Evolutionary conservation across 2,329 filamentous ascomycete genomes (phyloP).

Genomic region (Colletotrichum ledebouriae): DNA sequence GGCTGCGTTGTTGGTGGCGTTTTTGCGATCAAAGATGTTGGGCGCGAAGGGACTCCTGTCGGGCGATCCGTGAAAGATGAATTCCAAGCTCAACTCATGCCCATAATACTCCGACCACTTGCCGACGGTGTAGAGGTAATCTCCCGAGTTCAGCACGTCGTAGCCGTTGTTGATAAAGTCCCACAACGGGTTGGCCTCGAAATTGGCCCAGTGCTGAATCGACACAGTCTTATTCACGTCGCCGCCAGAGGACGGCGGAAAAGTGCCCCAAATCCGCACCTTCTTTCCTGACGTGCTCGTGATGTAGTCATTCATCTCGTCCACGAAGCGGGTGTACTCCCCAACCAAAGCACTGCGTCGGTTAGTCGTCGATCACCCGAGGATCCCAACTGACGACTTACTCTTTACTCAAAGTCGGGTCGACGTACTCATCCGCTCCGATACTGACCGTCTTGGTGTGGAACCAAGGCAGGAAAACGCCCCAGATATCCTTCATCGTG

Average conservation of each 20-base stretch:
- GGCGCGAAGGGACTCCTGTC: constrained; percentile 43
- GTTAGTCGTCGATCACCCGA: neutral
- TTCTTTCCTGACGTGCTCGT: constrained; percentile 52
- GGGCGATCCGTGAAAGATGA: constrained; percentile 44
- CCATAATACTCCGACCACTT: constrained; percentile 44
- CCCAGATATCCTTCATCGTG: constrained; percentile 64
- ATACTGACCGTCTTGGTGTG: constrained; percentile 67
- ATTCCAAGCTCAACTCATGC: constrained; percentile 42
- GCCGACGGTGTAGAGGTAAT: constrained; percentile 45
- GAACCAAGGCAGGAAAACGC: constrained; percentile 67
- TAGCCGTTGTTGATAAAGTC: constrained; percentile 46
- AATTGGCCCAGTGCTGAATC: constrained; percentile 54
- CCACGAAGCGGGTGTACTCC: constrained; percentile 64
- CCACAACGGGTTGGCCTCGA: constrained; percentile 43
- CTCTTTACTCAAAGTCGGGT: constrained; percentile 49
- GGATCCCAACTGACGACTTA: constrained; percentile 29
- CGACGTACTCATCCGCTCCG: constrained; percentile 67
- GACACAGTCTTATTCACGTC: constrained; percentile 43
- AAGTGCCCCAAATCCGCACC: constrained; percentile 67
- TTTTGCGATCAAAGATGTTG: constrained; percentile 45
- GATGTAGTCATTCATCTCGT: constrained; percentile 56
- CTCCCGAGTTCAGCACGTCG: constrained; percentile 46
- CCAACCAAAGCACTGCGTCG: constrained; percentile 51
- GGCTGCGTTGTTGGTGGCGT: constrained; percentile 42
- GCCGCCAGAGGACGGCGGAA: constrained; percentile 40